Percentiles rank a stretch among this genome's conserved stretches.
Evolutionary conservation across 83 land plant genomes (phyloP).

Genomic region (Isoetes engelmannii): DNA sequence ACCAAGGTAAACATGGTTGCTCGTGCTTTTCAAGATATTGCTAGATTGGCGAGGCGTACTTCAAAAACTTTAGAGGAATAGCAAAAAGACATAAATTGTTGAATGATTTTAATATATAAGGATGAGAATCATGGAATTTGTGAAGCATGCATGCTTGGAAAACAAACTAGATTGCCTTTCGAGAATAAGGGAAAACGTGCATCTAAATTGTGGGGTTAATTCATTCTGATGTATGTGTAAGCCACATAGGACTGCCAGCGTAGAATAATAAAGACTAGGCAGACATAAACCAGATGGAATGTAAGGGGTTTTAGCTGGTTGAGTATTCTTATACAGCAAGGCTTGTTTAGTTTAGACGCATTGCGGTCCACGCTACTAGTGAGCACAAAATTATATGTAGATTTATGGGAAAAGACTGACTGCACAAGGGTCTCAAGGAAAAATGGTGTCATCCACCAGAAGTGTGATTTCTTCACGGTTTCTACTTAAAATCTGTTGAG

Average conservation of each 20-base stretch:
- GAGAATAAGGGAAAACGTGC: too few species aligned
- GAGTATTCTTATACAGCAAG: neutral
- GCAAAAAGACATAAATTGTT: too few species aligned
- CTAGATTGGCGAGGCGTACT: too few species aligned
- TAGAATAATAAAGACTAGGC: slow-evolving; percentile 1
- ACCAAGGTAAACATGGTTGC: too few species aligned
- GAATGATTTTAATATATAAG: too few species aligned
- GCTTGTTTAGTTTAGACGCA: neutral
- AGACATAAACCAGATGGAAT: neutral
- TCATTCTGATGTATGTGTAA: too few species aligned
- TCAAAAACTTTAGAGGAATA: too few species aligned
- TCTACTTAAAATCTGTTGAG: slow-evolving; percentile 19
- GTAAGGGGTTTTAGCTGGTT: slow-evolving; percentile 8
- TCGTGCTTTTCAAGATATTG: too few species aligned
- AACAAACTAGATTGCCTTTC: too few species aligned
- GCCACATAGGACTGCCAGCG: neutral
- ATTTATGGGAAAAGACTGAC: slow-evolving; percentile 5
- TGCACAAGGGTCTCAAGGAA: slow-evolving; percentile 16
- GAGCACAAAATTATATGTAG: slow-evolving; percentile 19
- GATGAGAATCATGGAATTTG: too few species aligned
- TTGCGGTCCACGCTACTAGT: slow-evolving; percentile 21
- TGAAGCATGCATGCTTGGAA: too few species aligned
- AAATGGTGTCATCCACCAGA: slow-evolving; percentile 36
- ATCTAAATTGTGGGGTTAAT: too few species aligned
- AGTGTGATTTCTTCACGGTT: slow-evolving; percentile 26